Conservation (phyloP, 192 early-diverging fungal genomes). For the Coemansia sp. region DNA sequence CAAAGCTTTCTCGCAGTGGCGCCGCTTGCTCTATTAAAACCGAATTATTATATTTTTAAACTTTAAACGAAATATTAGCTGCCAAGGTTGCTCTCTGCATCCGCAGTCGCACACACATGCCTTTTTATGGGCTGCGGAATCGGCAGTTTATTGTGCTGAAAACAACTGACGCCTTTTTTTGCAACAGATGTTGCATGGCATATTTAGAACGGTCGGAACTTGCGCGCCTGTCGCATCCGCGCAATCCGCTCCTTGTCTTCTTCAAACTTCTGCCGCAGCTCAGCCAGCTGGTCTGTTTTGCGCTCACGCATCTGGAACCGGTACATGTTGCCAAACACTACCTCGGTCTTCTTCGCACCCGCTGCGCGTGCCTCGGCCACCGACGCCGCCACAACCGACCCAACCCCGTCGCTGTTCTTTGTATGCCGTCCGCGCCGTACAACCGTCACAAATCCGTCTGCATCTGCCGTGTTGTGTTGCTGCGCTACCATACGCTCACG, state of each 20-base stretch:
- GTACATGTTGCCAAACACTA: constrained; percentile 84
- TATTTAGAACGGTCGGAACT: constrained; percentile 85
- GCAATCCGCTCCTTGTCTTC: constrained; percentile 86
- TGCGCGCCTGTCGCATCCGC: constrained; percentile 70
- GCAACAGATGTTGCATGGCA: too few relatives aligned
- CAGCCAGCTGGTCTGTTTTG: constrained; percentile 83
- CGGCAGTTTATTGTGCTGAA: too few relatives aligned
- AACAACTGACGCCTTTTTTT: too few relatives aligned
- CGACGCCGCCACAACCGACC: constrained; percentile 61
- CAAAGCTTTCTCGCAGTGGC: neutral
- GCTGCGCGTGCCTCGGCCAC: constrained; percentile 59
- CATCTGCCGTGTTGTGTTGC: constrained; percentile 79
- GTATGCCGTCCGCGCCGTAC: constrained; percentile 65
- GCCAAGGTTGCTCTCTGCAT: constrained; percentile 1
- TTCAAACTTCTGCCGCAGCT: constrained; percentile 89
- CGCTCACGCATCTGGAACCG: constrained; percentile 92
- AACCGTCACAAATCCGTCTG: constrained; percentile 90
- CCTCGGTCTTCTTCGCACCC: constrained; percentile 66
- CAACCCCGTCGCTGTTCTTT: constrained; percentile 68
- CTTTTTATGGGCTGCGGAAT: constrained; percentile 12
- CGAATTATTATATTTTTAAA: too few relatives aligned
- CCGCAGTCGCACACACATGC: neutral
- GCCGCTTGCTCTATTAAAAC: neutral
- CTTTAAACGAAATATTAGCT: too few relatives aligned
- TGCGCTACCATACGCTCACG: constrained; percentile 63